Evolutionary conservation across 768 basidiomycete species (phyloP).

Genomic region (Cubamyces sp.): DNA sequence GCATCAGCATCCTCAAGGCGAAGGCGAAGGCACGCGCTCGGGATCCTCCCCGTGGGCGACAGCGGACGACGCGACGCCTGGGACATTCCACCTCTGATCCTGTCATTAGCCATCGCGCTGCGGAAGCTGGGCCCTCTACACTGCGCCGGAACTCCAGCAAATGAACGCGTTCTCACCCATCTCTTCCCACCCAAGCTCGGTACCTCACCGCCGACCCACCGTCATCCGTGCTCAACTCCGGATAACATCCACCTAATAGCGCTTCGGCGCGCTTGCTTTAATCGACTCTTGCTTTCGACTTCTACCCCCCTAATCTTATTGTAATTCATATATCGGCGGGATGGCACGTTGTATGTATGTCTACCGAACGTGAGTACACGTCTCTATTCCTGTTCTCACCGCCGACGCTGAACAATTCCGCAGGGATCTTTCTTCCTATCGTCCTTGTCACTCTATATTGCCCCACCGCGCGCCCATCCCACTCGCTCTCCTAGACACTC

Average conservation of each 20-base stretch:
- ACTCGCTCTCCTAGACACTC: conserved; percentile 16
- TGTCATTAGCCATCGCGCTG: conserved; percentile 25
- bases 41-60: conserved; percentile 31
- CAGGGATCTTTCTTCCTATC: conserved; percentile 4
- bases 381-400: neutral
- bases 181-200: neutral
- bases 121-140: conserved; percentile 21
- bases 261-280: conserved; percentile 6
- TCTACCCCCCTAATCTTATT: conserved; percentile 23
- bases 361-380: conserved; percentile 15
- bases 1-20: conserved; percentile 21
- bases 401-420: neutral
- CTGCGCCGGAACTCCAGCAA: conserved; percentile 25
- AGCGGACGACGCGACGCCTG: conserved; percentile 33
- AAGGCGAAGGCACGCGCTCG: conserved; percentile 22
- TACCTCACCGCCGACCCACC: neutral
- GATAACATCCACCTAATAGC: conserved; percentile 17
- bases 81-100: conserved; percentile 37
- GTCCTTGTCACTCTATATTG: conserved; percentile 7
- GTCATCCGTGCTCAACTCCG: conserved; percentile 10
- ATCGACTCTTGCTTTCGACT: conserved; percentile 14
- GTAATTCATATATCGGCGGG: conserved; percentile 24
- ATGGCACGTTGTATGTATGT: conserved; percentile 21
- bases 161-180: conserved; percentile 9
- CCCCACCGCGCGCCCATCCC: conserved; percentile 13